phyloP scores from a whole-genome alignment of 345 rosid species.

The Hypericum androsaemum region DNA sequence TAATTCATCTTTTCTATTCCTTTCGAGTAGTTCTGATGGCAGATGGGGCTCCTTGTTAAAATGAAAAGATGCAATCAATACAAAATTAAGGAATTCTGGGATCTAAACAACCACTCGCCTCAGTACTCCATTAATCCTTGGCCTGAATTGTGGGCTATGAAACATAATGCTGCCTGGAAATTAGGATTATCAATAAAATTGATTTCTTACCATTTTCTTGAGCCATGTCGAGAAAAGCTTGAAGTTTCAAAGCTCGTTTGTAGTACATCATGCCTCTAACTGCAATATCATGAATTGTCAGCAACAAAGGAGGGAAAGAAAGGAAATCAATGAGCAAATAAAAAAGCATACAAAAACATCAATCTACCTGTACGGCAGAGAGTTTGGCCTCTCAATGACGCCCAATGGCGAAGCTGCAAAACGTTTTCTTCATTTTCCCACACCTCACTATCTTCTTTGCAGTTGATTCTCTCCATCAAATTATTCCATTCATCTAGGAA shows the following conservation, averaged over 20 bases:
- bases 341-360: slow-evolving; percentile 9
- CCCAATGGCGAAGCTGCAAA: slow-evolving; percentile 97
- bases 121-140: too few relatives aligned
- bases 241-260: slow-evolving; percentile 92
- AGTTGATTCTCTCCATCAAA: slow-evolving; percentile 76
- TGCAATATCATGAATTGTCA: slow-evolving; percentile 28
- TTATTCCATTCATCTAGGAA: slow-evolving; percentile 87
- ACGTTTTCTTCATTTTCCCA: slow-evolving; percentile 90
- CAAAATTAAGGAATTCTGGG: too few relatives aligned
- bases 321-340: neutral
- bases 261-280: slow-evolving; percentile 99
- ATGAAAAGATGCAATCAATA: too few relatives aligned
- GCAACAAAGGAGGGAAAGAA: slow-evolving; percentile 2
- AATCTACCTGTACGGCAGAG: slow-evolving; percentile 77
- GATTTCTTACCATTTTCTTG: slow-evolving; percentile 48
- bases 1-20: too few relatives aligned
- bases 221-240: slow-evolving; percentile 99
- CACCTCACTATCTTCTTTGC: slow-evolving; percentile 58
- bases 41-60: too few relatives aligned
- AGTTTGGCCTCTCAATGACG: slow-evolving; percentile 92
- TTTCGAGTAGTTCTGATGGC: too few relatives aligned
- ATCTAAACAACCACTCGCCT: too few relatives aligned
- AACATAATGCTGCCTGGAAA: neutral
- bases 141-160: slow-evolving; percentile 5
- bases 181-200: slow-evolving; percentile 8